Evolutionary conservation across 2,329 filamentous ascomycete genomes (phyloP), one percentile per base, ranked within the genome.

Genomic region (Colletotrichum sublineola): DNA sequence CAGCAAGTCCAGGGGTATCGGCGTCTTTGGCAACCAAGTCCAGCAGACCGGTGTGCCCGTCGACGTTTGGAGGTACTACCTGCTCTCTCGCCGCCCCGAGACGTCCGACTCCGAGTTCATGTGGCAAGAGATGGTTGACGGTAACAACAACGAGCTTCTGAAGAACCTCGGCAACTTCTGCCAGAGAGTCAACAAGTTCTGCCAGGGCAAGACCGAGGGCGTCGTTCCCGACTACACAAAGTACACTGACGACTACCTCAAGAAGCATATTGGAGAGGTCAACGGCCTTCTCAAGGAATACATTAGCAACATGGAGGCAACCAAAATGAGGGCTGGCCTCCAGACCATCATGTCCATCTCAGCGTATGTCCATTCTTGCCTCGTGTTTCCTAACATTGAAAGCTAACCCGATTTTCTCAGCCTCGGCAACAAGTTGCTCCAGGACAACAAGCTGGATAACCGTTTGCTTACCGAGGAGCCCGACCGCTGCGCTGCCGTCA

Each of bases 41-140:
- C 93, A 93, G 82, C 92, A 97, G 67, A 97, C 94, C 11, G 95
- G 94, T 29, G 89, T 98, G 24, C 89, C 92, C 20, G 86, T 94
- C 0, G 94, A 96, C 74, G 94, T 98, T n/a, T 98, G 95, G 94
- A 88, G 95, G 76, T 97, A 96, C 83, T 97, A 96, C 84, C 89
- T 98, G 31, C 87, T 97, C 48, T 93, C 94, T 56, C 92, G 93
- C 80, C 90, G 95, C 68, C 95, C 95, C 0, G 95, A 98, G 82
- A 92, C 91, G 14, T 90, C 92, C 63, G 95, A 98, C 79, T 93
- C 94, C 0, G 93, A 97, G 79, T 97, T 97, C 81, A 93, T 96
- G 80, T 97, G 95, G 95, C 89, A 86, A 70, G 88, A 92, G 57
- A 97, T 97, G 82, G 92, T 96, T 74, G 88, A 91, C 46, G 87